phyloP scores from a whole-genome alignment of 108 stramenopile species.

The Chaetoceros tenuissimus region DNA sequence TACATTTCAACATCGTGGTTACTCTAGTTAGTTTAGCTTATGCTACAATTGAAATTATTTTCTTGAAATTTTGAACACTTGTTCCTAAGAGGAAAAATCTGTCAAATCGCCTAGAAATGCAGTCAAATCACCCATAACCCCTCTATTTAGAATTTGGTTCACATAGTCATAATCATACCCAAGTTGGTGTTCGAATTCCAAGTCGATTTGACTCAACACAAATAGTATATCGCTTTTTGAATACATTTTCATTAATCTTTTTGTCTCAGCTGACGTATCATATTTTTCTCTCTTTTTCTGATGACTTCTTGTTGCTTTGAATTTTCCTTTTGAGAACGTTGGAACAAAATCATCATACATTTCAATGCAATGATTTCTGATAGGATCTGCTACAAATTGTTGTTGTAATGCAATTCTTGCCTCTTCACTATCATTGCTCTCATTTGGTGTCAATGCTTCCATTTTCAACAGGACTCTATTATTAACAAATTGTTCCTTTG shows the following conservation, averaged over 20 bases:
- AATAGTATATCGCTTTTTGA: too few species aligned
- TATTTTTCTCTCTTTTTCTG: background rate
- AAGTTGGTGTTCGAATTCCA: too few species aligned
- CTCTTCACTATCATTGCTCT: background rate
- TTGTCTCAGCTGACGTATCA: background rate
- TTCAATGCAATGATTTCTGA: background rate
- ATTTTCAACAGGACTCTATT: background rate
- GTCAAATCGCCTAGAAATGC: too few species aligned
- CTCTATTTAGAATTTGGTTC: too few species aligned
- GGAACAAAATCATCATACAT: background rate
- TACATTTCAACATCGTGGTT: too few species aligned
- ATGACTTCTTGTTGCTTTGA: background rate
- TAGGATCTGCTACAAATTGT: background rate
- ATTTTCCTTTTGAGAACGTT: background rate
- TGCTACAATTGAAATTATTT: too few species aligned
- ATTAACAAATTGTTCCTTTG: background rate
- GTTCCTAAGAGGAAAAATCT: too few species aligned
- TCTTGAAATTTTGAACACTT: too few species aligned
- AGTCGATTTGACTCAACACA: too few species aligned
- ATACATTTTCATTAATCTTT: background rate
- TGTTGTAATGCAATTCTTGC: background rate
- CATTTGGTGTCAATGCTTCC: background rate
- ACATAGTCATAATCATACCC: too few species aligned
- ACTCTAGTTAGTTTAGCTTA: too few species aligned
- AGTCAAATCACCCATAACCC: too few species aligned